Conservation (phyloP, 495 filamentous ascomycete genomes). For the Chaetomium tenue region DNA sequence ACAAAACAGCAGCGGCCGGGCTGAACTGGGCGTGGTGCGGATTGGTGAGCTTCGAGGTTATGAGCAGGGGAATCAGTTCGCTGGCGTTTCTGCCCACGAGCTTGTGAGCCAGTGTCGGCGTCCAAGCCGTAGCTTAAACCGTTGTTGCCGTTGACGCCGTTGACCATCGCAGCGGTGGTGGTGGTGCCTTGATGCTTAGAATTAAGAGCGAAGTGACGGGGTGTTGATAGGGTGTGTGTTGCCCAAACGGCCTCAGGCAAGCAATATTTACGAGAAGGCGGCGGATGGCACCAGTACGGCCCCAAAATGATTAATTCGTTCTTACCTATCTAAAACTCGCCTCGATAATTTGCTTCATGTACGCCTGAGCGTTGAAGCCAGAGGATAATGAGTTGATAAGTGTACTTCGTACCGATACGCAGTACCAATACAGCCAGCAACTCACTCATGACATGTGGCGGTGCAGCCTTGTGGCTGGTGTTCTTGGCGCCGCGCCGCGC, state of each 20-base stretch:
- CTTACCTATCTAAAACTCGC: too few species aligned
- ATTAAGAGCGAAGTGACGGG: conserved; percentile 12
- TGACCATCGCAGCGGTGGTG: background rate
- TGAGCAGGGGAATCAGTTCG: background rate
- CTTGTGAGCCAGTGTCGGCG: background rate
- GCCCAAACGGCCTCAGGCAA: too few species aligned
- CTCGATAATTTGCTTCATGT: too few species aligned
- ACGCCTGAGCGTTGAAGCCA: too few species aligned
- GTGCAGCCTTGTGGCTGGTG: conserved; percentile 4
- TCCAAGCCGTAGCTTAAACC: conserved; percentile 5
- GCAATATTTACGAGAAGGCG: too few species aligned
- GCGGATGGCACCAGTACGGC: too few species aligned
- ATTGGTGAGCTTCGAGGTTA: background rate
- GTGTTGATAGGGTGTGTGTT: conserved; percentile 5
- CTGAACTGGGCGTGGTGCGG: background rate
- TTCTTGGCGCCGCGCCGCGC: background rate
- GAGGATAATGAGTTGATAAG: too few species aligned
- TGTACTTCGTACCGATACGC: too few species aligned
- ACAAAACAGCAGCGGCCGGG: conserved; percentile 55
- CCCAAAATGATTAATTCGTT: too few species aligned
- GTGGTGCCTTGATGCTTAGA: background rate
- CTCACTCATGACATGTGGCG: background rate
- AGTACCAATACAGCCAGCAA: too few species aligned
- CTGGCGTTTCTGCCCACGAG: conserved; percentile 8
- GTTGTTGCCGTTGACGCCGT: background rate